phyloP scores from a whole-genome alignment of 768 basidiomycete genomes.

The Kwoniella mangroviensis region DNA sequence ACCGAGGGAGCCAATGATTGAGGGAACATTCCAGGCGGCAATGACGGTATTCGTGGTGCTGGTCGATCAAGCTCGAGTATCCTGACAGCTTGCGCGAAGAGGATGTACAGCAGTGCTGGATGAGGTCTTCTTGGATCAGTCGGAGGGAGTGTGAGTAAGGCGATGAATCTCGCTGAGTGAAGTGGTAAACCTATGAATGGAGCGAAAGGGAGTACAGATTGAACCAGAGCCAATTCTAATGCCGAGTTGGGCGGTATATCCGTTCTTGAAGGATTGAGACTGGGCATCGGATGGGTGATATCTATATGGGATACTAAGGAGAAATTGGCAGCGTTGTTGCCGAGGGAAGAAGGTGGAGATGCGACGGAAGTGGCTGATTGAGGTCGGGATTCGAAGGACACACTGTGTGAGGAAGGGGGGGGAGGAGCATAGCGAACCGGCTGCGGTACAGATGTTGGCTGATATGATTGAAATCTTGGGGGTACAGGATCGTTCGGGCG shows the following conservation, averaged over 20 bases:
- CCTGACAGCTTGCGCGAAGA: constrained; percentile 49
- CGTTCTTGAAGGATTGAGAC: constrained; percentile 12
- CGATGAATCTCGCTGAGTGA: constrained; percentile 49
- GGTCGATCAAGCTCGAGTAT: constrained; percentile 34
- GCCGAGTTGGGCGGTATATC: constrained; percentile 40
- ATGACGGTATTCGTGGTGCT: constrained; percentile 16
- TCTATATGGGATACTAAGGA: constrained; percentile 10
- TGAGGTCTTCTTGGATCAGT: constrained; percentile 43
- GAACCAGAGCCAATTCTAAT: constrained; percentile 41
- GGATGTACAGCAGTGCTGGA: constrained; percentile 51
- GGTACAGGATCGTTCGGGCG: constrained; percentile 15
- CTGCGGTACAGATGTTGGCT: neutral
- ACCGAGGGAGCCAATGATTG: constrained; percentile 5
- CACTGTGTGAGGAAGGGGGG: neutral
- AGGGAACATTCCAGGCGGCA: constrained; percentile 21
- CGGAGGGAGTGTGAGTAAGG: constrained; percentile 35
- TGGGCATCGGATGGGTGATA: constrained; percentile 1
- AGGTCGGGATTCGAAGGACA: constrained; percentile 7
- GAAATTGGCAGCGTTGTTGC: neutral
- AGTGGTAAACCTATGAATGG: constrained; percentile 46
- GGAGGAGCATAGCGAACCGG: neutral
- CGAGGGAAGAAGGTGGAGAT: neutral
- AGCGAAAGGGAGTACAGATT: constrained; percentile 44
- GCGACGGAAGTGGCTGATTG: constrained; percentile 9
- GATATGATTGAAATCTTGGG: neutral